A percentile compares a stretch with the other conserved stretches of the same genome.
Evolutionary conservation across 768 basidiomycete genomes (phyloP).

Genomic region (Phlegmacium glaucopus): DNA sequence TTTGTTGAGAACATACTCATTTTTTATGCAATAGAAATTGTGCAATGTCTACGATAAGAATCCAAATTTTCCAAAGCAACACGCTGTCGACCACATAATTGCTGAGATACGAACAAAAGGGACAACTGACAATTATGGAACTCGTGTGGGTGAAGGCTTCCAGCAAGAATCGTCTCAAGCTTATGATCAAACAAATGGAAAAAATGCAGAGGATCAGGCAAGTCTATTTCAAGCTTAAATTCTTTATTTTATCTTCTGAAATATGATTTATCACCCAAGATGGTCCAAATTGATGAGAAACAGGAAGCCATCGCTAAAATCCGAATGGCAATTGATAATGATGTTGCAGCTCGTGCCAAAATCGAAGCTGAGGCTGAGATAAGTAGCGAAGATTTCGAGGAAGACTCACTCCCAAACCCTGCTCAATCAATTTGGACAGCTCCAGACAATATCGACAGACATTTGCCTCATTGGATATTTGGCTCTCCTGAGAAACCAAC

Average conservation of each 20-base stretch:
- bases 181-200: constrained; percentile 4
- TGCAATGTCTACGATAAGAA: background rate
- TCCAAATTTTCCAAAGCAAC: background rate
- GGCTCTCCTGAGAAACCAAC: background rate
- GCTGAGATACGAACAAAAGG: background rate
- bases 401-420: background rate
- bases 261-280: background rate
- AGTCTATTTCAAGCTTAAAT: background rate
- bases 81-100: background rate
- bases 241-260: background rate
- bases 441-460: background rate
- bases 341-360: background rate
- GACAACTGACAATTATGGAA: constrained; percentile 2
- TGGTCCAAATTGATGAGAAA: constrained; percentile 1
- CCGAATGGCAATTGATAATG: constrained; percentile 4
- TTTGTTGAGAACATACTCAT: background rate
- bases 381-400: background rate
- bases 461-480: background rate
- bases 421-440: background rate
- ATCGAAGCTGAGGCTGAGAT: background rate
- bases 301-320: constrained; percentile 4
- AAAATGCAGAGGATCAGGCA: constrained; percentile 4
- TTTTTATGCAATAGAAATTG: background rate
- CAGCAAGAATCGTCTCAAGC: constrained; percentile 9
- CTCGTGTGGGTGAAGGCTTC: constrained; percentile 4